phyloP scores from a whole-genome alignment of 257 asterid species.

The Rubia yunnanensis region DNA sequence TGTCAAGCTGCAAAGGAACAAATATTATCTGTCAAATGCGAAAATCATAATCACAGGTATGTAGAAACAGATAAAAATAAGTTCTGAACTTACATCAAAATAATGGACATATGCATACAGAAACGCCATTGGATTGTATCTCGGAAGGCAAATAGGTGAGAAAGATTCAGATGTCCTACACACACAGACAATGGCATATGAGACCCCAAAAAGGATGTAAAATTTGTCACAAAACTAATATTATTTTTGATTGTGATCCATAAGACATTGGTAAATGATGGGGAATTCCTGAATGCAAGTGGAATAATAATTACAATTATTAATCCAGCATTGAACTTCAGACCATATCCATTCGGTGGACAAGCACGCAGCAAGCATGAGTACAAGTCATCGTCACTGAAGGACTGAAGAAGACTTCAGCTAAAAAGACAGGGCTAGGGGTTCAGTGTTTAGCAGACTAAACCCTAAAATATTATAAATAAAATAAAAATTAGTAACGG shows the following conservation, averaged over 20 bases:
- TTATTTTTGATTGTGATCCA: background rate
- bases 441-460: too few relatives aligned
- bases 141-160: constrained; percentile 97
- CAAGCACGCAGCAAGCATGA: background rate
- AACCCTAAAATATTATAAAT: too few relatives aligned
- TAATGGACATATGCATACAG: constrained; percentile 96
- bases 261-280: background rate
- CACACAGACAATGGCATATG: constrained; percentile 13
- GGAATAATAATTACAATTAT: background rate
- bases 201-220: background rate
- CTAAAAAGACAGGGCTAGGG: too few relatives aligned
- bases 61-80: background rate
- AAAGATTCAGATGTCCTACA: constrained; percentile 97
- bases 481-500: too few relatives aligned
- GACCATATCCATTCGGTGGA: background rate
- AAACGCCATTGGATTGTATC: constrained; percentile 93
- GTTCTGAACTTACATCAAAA: constrained; percentile 66
- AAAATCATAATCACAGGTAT: background rate
- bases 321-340: background rate
- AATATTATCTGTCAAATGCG: background rate
- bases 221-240: background rate
- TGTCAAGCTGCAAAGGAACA: constrained; percentile 53
- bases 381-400: background rate
- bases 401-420: background rate
- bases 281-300: background rate